Evolutionary conservation across 163 green algal species (phyloP).

Genomic region (Volvox carteri): DNA sequence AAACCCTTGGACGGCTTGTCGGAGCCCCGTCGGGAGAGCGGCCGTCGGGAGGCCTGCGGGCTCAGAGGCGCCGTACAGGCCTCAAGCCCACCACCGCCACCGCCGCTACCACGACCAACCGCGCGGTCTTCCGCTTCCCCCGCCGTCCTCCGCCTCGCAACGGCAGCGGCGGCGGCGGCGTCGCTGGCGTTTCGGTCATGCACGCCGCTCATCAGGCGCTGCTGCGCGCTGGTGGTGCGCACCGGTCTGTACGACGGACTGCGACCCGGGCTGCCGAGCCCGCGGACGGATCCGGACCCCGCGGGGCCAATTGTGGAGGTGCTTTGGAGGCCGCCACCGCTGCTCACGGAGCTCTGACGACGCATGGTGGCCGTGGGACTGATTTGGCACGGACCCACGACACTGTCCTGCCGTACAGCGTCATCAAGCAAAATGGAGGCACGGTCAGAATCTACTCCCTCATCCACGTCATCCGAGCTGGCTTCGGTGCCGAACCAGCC

Average conservation of each 20-base stretch:
- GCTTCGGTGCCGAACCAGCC: background rate
- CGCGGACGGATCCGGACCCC: no score
- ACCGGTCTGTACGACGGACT: background rate
- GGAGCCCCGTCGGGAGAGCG: no score
- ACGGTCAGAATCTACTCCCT: background rate
- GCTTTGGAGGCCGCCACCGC: background rate
- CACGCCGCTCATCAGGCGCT: background rate
- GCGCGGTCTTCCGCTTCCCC: no score
- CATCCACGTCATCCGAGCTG: background rate
- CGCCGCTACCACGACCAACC: background rate
- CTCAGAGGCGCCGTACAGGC: background rate
- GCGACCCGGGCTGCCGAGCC: background rate
- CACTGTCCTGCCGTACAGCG: conserved; percentile 29
- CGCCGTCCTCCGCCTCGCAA: no score
- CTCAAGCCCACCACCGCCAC: background rate
- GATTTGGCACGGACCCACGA: background rate
- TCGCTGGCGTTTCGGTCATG: background rate
- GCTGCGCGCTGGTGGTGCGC: no score
- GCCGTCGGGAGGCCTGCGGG: no score
- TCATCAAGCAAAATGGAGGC: conserved; percentile 8
- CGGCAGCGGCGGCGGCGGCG: no score
- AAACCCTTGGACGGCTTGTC: no score
- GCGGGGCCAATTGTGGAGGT: background rate
- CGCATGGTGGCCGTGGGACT: background rate
- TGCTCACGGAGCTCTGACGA: background rate